Conservation (phyloP, 140 eudicot species). For the Anethum foeniculum region DNA sequence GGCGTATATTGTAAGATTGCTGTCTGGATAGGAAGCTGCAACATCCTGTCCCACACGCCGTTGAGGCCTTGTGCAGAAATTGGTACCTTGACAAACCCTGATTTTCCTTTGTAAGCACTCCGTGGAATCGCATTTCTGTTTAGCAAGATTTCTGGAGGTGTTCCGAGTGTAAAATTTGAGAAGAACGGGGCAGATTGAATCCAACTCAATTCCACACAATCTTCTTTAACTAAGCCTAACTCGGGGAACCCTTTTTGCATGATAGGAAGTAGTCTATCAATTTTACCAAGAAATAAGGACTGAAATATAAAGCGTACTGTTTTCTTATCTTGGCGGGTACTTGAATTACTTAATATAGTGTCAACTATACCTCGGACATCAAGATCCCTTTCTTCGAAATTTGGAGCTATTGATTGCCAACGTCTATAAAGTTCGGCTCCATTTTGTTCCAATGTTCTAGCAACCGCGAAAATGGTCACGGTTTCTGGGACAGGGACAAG, state of each 20-base stretch:
- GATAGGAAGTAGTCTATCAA: slow-evolving; percentile 2
- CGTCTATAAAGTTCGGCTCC: background rate
- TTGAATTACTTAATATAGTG: background rate
- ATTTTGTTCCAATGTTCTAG: slow-evolving; percentile 4
- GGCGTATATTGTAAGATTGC: slow-evolving; percentile 5
- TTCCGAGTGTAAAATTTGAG: slow-evolving; percentile 3
- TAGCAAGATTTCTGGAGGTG: background rate
- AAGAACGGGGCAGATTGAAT: slow-evolving; percentile 1
- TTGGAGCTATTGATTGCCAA: slow-evolving; percentile 6
- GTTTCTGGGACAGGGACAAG: slow-evolving; percentile 3
- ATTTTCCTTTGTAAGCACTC: slow-evolving; percentile 6
- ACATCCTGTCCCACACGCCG: slow-evolving; percentile 15
- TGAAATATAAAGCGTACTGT: background rate
- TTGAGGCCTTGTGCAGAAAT: slow-evolving; percentile 1
- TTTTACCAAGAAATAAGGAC: slow-evolving; percentile 1
- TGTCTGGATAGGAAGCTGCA: background rate
- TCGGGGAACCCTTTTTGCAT: slow-evolving; percentile 10
- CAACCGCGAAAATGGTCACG: background rate
- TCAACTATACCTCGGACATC: background rate
- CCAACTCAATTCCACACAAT: slow-evolving; percentile 7
- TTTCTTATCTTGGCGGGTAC: background rate
- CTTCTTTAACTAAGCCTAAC: slow-evolving; percentile 1
- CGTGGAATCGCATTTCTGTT: background rate
- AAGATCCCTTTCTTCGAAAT: background rate
- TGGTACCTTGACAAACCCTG: slow-evolving; percentile 5